Evolutionary conservation across 192 early-diverging fungal species (phyloP), one percentile per base, ranked within the genome.

Genomic region (Cetraspora pellucida): DNA sequence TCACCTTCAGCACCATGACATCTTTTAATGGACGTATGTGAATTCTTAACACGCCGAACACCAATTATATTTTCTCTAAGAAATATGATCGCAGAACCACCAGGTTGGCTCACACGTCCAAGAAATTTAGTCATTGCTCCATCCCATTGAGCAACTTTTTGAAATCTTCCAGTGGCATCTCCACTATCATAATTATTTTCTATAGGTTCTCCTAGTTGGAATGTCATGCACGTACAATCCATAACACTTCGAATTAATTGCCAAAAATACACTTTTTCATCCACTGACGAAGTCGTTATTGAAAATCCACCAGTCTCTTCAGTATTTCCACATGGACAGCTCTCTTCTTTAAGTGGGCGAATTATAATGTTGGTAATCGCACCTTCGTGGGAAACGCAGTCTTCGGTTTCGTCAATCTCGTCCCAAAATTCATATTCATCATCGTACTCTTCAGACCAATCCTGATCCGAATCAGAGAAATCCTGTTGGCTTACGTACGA

Each of bases 191-290:
- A n/a, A n/a, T n/a, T n/a, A n/a, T n/a, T n/a, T n/a, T n/a, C n/a
- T n/a, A n/a, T n/a, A n/a, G n/a, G n/a, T n/a, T 71, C 25, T 31
- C 16, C 16, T 8, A 61, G 19, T 28, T 61, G 57, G 25, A 76
- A 76, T 46, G 74, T 25, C 43, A 76, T 63, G 25, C 74, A 76
- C 4, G 57, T 43, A 50, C 74, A 76, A 76, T 76, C 74, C 74
- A 76, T 76, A 13, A 66, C 25, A 63, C 65, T 21, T 10, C 59
- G n/a, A 30, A 31, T 57, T 37, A 76, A 37, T 65, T 76, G 43
- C 61, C 63, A 76, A 28, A 76, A n/a, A 31, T 50, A 46, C 10
- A 76, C 74, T 63, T 66, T 76, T 55, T 76, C 74, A 52, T 76
- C 74, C 19, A 11, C 21, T 6, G 74, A 76, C 2, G 50, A 43